Base-by-base conservation (phyloP, 441 rosid species). In the Syzygium syzygioides region DNA sequence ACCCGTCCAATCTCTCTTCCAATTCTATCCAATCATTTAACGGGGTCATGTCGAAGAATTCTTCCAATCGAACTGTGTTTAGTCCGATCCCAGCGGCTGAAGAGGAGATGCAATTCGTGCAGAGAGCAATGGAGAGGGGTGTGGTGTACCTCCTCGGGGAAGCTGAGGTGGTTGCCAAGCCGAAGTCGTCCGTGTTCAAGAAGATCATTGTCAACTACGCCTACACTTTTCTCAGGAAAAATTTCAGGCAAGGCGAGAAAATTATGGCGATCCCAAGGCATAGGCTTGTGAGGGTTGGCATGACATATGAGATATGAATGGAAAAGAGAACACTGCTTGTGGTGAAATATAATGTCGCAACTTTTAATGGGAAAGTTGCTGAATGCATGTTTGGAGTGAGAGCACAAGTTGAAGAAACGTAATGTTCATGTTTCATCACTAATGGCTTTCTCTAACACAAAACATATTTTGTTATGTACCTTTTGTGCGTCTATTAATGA, bases 261-360 rank as follows among this genome's bases (percentile, higher is more conserved):
- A 85, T 85, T 55, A 85, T 85, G 86, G 86, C 64, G 6, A 85
- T 85, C 17, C 86, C 64, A 19, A 55, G 48, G 32, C 14, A 57
- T 30, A 85, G 62, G 64, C 37, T 85, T 57, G 12, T 54, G 9
- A 85, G 86, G 60, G 86, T 85, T 37, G 86, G 86, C 55, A 20
- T 85, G 86, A 85, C 64, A n/a, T 85, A 85, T 26, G 86, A 85
- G 86, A 52, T 85, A 85, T 85, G 86, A 85, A 71, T 20, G 50
- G 50, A 23, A 71, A 71, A 71, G 80, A 37, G 14, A 3, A 34
- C 50, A 11, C 4, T 71, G 80, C 50, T 34, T 12, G 1, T 71
- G 48, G 48, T 34, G 26, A 19, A 71, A 19, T 71, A 71, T 71
- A 19, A 34, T 71, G 80, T 20, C 37, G 80, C 9, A 20, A 71